These are phyloP conservation scores for Spinellus fusiger DNA, from an alignment of 192 early-diverging fungal species.

Conservation along the genomic window DNA sequence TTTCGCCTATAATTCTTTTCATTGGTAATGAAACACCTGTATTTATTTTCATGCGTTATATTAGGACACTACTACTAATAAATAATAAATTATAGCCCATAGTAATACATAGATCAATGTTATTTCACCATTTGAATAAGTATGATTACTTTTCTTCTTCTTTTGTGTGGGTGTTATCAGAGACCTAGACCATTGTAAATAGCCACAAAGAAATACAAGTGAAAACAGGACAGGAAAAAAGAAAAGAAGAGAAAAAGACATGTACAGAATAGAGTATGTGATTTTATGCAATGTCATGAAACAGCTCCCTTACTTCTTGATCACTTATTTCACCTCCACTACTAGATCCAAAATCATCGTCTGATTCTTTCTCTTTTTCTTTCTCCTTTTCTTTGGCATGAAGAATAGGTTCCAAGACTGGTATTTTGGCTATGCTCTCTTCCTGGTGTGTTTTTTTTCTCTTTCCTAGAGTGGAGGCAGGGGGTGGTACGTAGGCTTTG, in stretches of 20 bases:
- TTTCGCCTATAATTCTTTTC: constrained; percentile 7
- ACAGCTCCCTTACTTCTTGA: constrained; percentile 15
- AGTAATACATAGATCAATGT: too few species aligned
- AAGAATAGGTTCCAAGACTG: not conserved
- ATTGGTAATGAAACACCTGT: too few species aligned
- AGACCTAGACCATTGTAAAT: too few species aligned
- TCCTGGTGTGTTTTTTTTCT: constrained; percentile 7
- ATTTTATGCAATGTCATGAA: constrained; percentile 10
- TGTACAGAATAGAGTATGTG: not conserved
- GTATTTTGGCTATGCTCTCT: not conserved
- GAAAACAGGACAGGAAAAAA: not conserved
- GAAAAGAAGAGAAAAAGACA: not conserved
- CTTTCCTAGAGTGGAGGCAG: not conserved
- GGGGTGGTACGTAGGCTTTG: constrained; percentile 11
- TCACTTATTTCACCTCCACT: constrained; percentile 16
- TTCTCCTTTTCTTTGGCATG: not conserved
- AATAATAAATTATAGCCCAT: too few species aligned
- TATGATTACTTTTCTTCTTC: too few species aligned
- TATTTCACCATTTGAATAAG: too few species aligned
- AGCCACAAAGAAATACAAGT: not conserved
- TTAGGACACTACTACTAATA: too few species aligned
- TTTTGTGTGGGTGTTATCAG: too few species aligned
- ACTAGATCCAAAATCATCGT: constrained; percentile 12
- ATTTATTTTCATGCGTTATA: too few species aligned
- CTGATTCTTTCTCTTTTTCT: not conserved